A percentile compares a stretch with the other conserved stretches of the same genome.
Evolutionary conservation across 139 green algal genomes (phyloP).

Genomic region (Dunaliella sp.): DNA sequence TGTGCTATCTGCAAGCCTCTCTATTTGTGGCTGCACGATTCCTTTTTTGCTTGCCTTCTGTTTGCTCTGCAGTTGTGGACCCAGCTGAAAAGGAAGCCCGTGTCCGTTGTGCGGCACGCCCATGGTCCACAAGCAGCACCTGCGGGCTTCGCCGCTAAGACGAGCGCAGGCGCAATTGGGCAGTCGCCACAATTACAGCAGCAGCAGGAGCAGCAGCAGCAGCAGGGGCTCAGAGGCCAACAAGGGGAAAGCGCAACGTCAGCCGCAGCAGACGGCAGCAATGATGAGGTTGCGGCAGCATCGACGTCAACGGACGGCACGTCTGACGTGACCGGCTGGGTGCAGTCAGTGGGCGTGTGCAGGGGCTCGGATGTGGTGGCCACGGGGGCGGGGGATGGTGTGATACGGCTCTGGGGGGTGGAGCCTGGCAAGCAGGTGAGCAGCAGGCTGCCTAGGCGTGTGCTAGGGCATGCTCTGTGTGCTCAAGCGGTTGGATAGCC

Average conservation of each 20-base stretch:
- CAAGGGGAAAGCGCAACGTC: too few species aligned
- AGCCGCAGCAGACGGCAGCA: too few species aligned
- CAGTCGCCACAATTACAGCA: not conserved
- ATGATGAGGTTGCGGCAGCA: too few species aligned
- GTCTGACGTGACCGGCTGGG: conserved; percentile 57
- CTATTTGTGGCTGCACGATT: too few species aligned
- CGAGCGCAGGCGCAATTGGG: not conserved
- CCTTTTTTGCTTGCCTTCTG: too few species aligned
- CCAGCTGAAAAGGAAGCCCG: conserved; percentile 75
- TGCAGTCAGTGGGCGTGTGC: conserved; percentile 73
- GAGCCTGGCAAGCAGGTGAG: conserved; percentile 20
- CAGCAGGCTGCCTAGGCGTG: conserved; percentile 9
- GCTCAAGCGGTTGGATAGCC: too few species aligned
- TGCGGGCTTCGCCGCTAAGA: not conserved
- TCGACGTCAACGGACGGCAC: too few species aligned
- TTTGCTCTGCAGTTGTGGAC: conserved; percentile 54
- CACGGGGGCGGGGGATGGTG: conserved; percentile 80
- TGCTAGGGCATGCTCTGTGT: conserved; percentile 19
- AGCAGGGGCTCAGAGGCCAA: not conserved
- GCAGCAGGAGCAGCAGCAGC: conserved; percentile 14
- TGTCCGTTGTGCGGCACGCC: conserved; percentile 37
- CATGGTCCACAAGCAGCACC: conserved; percentile 12
- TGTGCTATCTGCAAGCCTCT: too few species aligned
- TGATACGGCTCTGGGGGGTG: conserved; percentile 82
- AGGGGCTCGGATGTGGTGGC: conserved; percentile 74